Conservation (phyloP, 805 yeast species). For the Kodamaea nitidulidarum region DNA sequence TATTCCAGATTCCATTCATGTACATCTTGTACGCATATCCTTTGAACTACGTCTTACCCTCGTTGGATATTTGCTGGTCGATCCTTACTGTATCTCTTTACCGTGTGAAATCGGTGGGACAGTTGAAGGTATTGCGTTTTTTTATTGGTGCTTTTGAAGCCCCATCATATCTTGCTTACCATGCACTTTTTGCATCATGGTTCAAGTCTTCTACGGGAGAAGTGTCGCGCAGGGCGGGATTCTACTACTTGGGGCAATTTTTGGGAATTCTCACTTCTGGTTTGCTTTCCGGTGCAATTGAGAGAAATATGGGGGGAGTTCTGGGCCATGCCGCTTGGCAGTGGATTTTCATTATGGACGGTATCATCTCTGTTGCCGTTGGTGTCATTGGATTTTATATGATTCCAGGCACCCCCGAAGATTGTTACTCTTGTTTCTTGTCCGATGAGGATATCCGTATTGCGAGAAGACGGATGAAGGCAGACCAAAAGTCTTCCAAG, state of each 20-base stretch:
- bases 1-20: conserved; percentile 62
- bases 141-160: conserved; percentile 69
- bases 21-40: conserved; percentile 54
- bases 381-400: conserved; percentile 52
- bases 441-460: conserved; percentile 34
- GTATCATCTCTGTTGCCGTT: conserved; percentile 53
- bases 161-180: conserved; percentile 41
- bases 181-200: conserved; percentile 32
- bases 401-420: conserved; percentile 64
- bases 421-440: conserved; percentile 32
- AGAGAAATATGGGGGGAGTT: conserved; percentile 42
- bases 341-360: conserved; percentile 71
- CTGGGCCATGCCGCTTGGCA: conserved; percentile 62
- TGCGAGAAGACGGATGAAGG: conserved; percentile 21
- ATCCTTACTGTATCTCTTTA: conserved; percentile 57
- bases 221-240: conserved; percentile 57
- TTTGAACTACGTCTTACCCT: conserved; percentile 49
- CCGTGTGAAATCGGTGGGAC: conserved; percentile 44
- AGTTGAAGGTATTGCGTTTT: conserved; percentile 60
- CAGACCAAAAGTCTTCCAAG: conserved; percentile 15
- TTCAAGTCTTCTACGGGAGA: conserved; percentile 35
- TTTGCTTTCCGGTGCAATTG: conserved; percentile 56
- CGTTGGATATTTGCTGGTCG: conserved; percentile 65
- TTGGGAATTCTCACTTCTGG: conserved; percentile 62
- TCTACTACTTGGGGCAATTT: conserved; percentile 59